phyloP scores from a whole-genome alignment of 2,329 filamentous ascomycete species.

The Coleophoma crateriformis region DNA sequence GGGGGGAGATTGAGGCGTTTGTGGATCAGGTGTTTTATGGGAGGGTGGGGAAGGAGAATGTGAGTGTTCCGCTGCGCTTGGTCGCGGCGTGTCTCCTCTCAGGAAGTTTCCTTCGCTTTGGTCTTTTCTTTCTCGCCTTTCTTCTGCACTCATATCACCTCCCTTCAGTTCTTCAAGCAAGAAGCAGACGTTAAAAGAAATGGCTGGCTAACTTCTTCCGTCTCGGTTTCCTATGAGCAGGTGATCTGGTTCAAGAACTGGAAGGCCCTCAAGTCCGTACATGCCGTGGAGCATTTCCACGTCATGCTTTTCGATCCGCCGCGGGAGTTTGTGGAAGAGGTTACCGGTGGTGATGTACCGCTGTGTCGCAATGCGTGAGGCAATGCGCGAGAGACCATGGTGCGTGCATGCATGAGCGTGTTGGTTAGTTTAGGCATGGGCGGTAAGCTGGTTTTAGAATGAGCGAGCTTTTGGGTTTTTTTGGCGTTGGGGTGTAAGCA shows the following conservation, averaged over 20 bases:
- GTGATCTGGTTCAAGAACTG: slow-evolving; percentile 89
- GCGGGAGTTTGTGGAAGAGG: slow-evolving; percentile 56
- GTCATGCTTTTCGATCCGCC: slow-evolving; percentile 83
- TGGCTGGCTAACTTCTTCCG: too few species aligned
- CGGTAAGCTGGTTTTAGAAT: too few species aligned
- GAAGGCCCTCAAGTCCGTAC: slow-evolving; percentile 76
- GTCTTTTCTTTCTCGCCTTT: too few species aligned
- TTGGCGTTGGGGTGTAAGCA: too few species aligned
- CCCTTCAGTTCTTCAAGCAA: too few species aligned
- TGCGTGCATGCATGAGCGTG: too few species aligned
- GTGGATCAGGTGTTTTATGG: slow-evolving; percentile 61
- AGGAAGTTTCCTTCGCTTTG: slow-evolving; percentile 23
- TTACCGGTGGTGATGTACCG: slow-evolving; percentile 72
- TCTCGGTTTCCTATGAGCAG: slow-evolving; percentile 18
- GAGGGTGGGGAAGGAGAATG: slow-evolving; percentile 43
- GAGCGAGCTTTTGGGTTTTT: too few species aligned
- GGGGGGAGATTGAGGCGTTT: slow-evolving; percentile 63
- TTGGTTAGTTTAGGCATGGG: too few species aligned
- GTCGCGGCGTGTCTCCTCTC: neutral
- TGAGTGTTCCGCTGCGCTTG: slow-evolving; percentile 30
- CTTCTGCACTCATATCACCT: too few species aligned
- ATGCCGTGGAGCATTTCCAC: slow-evolving; percentile 89
- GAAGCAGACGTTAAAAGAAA: too few species aligned
- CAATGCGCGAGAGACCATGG: slow-evolving; percentile 20
- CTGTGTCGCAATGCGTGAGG: slow-evolving; percentile 40